A percentile compares a stretch with the other conserved stretches of the same genome.
These are phyloP conservation scores for Dactylella cylindrospora DNA, from an alignment of 2,329 filamentous ascomycete species.

Conservation along the genomic window DNA sequence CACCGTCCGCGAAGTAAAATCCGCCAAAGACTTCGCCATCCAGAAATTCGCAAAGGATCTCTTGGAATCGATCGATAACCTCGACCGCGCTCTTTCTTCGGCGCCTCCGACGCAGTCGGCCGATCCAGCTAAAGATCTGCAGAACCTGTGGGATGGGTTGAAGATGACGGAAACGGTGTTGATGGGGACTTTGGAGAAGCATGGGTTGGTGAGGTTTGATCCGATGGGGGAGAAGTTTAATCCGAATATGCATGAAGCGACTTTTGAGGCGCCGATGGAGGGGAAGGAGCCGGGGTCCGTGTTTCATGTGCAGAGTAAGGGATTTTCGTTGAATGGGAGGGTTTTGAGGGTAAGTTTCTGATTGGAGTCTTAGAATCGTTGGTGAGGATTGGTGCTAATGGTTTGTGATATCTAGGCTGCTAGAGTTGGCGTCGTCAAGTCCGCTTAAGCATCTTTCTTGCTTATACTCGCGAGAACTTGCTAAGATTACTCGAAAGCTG, in stretches of 20 bases:
- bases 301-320: conserved; percentile 92
- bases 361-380: not conserved
- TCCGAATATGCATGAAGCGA: conserved; percentile 94
- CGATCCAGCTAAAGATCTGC: conserved; percentile 59
- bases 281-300: conserved; percentile 88
- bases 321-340: conserved; percentile 88
- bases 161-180: conserved; percentile 93
- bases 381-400: conserved; percentile 3
- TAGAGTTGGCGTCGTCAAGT: conserved; percentile 29
- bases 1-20: conserved; percentile 83
- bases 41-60: conserved; percentile 92
- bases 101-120: conserved; percentile 70
- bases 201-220: conserved; percentile 86
- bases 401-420: conserved; percentile 22
- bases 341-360: conserved; percentile 65
- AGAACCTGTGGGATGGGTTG: conserved; percentile 84
- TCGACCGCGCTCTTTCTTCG: conserved; percentile 83
- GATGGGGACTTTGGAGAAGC: conserved; percentile 85
- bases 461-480: not conserved
- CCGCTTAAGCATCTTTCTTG: conserved; percentile 2
- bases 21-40: conserved; percentile 87
- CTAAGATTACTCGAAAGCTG: conserved; percentile 3
- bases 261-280: conserved; percentile 84
- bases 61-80: conserved; percentile 92
- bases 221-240: conserved; percentile 86